Evolutionary conservation across 1,284 basidiomycete genomes (phyloP), one percentile per base, ranked within the genome.

Genomic region (Ceratobasidium theobromae): DNA sequence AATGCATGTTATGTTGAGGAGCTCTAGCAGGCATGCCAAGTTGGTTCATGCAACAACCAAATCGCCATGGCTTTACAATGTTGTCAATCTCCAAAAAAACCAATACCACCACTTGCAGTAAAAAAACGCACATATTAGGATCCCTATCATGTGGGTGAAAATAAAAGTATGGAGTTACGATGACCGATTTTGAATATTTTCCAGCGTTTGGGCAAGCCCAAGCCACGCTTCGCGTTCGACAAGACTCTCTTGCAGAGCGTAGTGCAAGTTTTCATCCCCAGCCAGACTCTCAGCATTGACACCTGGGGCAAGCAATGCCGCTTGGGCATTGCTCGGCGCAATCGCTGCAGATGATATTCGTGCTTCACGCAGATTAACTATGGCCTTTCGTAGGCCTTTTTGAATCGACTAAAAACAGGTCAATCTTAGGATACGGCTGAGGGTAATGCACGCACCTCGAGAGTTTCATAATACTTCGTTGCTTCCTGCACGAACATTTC

Each of bases 401-500:
- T 92, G 89, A 64, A 92, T 88, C 14, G 82, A 77, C 89, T 91
- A 71, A 14, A 57, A 45, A 16, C 23, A 43, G 18, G 30, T 1
- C 14, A 18, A 18, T 38, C 28, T 49, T 51, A 30, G 64, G 35
- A 67, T 55, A 65, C 49, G 62, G 48, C 38, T 30, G 54, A 32
- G 25, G 23, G 23, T 28, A 38, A 30, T 40, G 25, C 12, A 80
- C 86, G 71, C 72, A 91, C 90, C 73, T 92, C 86, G 8, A 92
- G 79, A 27, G 86, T 84, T 70, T 91, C 85, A 73, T 91, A 92
- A 75, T 91, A 92, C 73, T 90, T 87, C 76, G 85, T 87, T 53
- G 88, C 88, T 78, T 91, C 88, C 48, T 88, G 79, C 48, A 91
- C 89, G 71, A 91, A 91, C 72, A 89, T 86, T 71, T 91, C 89